Percentiles rank a stretch among this genome's conserved stretches.
Evolutionary conservation across 2,329 filamentous ascomycete genomes (phyloP).

Genomic region (Trichoderma afroharzianum): DNA sequence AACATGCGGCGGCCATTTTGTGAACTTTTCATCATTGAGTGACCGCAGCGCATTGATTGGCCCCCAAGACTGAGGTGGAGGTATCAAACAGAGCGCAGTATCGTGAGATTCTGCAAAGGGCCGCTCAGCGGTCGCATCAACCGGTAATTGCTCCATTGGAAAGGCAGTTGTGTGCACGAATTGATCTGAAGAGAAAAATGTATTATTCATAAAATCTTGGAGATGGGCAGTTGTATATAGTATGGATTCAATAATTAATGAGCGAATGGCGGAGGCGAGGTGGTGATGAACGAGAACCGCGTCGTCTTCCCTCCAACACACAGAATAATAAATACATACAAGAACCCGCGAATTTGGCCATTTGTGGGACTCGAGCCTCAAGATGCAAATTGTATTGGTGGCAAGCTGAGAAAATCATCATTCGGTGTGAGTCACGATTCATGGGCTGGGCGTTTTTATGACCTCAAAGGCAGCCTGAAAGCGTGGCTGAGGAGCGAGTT

Average conservation of each 20-base stretch:
- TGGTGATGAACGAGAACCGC: neutral
- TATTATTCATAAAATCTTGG: neutral
- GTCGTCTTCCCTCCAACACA: neutral
- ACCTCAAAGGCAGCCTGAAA: neutral
- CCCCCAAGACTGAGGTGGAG: slow-evolving; percentile 45
- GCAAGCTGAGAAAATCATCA: neutral
- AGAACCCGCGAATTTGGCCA: neutral
- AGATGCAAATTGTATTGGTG: neutral
- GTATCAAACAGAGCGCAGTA: slow-evolving; percentile 59
- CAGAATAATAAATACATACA: neutral
- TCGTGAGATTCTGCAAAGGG: slow-evolving; percentile 36
- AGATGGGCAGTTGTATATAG: neutral
- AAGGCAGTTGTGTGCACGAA: neutral
- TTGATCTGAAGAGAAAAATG: neutral
- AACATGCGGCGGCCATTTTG: slow-evolving; percentile 63
- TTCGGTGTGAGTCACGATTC: slow-evolving; percentile 5
- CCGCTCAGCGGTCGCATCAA: neutral
- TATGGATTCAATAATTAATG: neutral
- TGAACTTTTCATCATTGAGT: slow-evolving; percentile 60
- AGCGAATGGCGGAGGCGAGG: neutral
- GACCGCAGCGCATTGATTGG: slow-evolving; percentile 52
- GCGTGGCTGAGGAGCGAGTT: neutral
- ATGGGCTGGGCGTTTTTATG: neutral
- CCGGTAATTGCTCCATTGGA: neutral
- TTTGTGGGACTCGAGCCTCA: neutral